phyloP scores from a whole-genome alignment of 148 eudicot genomes.

The Spergularia marina region DNA sequence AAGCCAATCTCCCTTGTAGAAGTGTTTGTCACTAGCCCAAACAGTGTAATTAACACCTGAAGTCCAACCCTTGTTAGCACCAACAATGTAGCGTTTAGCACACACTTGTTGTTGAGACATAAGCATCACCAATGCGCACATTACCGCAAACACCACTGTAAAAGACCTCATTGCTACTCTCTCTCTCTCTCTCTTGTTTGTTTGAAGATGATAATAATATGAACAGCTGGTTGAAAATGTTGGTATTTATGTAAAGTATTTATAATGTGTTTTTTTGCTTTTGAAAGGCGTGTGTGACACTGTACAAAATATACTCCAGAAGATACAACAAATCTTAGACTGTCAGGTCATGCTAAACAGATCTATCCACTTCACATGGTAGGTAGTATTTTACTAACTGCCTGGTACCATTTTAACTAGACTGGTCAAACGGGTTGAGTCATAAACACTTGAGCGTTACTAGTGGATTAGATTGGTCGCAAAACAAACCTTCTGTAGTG shows the following conservation, averaged over 20 bases:
- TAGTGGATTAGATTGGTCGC: no score
- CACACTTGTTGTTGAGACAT: constrained; percentile 44
- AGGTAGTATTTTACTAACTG: not conserved
- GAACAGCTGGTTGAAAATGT: not conserved
- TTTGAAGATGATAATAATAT: not conserved
- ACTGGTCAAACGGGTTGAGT: no score
- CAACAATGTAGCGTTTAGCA: constrained; percentile 51
- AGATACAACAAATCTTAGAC: not conserved
- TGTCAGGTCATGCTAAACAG: constrained; percentile 14
- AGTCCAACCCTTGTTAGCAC: constrained; percentile 55
- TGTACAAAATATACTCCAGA: not conserved
- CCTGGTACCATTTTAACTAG: no score
- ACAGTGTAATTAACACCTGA: constrained; percentile 55
- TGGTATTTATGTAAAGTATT: not conserved
- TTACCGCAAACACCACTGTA: constrained; percentile 21
- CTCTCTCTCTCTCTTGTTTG: constrained; percentile 4
- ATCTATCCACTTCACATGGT: constrained; percentile 15
- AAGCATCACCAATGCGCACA: constrained; percentile 29
- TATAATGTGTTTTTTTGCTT: no score
- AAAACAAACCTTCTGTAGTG: no score
- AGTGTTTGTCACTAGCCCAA: constrained; percentile 64
- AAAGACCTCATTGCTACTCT: constrained; percentile 27
- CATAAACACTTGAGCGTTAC: no score
- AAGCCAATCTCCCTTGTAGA: constrained; percentile 73
- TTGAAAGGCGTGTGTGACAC: not conserved